Percentiles rank a stretch among this genome's conserved stretches.
Conservation (phyloP, 2,329 filamentous ascomycete genomes). For the Xylariaceae sp. region DNA sequence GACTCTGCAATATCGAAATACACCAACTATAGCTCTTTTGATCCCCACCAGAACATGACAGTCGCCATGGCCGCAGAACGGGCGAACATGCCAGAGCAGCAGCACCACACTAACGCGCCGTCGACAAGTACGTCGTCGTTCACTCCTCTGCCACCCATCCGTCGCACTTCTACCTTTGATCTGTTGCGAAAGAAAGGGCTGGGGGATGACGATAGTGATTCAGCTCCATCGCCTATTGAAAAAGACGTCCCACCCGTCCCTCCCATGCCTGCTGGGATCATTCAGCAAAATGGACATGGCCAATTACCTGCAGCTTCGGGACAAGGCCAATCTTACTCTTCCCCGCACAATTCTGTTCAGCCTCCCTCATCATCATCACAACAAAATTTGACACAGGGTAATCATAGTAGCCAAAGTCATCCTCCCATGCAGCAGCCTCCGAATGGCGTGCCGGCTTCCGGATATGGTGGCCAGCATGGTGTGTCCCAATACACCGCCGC, state of each 20-base stretch:
- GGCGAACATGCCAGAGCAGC: slow-evolving; percentile 4
- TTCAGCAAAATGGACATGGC: slow-evolving; percentile 24
- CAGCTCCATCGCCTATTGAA: slow-evolving; percentile 21
- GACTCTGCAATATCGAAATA: slow-evolving; percentile 16
- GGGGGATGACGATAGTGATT: slow-evolving; percentile 29
- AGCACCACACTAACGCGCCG: not conserved
- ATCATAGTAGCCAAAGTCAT: slow-evolving; percentile 4
- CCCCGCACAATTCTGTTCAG: slow-evolving; percentile 15
- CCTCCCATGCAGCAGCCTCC: slow-evolving; percentile 11
- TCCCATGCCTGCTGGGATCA: slow-evolving; percentile 12
- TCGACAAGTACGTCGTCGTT: slow-evolving; percentile 40
- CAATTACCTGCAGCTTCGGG: slow-evolving; percentile 13
- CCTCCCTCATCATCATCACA: slow-evolving; percentile 8
- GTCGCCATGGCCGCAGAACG: slow-evolving; percentile 12
- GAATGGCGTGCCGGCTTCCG: slow-evolving; percentile 14
- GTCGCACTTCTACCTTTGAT: slow-evolving; percentile 54
- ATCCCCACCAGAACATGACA: slow-evolving; percentile 21
- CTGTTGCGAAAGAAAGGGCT: slow-evolving; percentile 33
- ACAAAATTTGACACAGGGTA: slow-evolving; percentile 17
- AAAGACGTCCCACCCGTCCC: slow-evolving; percentile 18
- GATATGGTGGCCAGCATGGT: slow-evolving; percentile 12
- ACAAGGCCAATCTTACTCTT: slow-evolving; percentile 10
- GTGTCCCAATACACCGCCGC: slow-evolving; percentile 12
- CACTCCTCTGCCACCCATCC: slow-evolving; percentile 54
- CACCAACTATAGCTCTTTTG: slow-evolving; percentile 20